A percentile compares a stretch with the other conserved stretches of the same genome.
Conservation (phyloP, 2,329 filamentous ascomycete species). For the Pseudogymnoascus sp. region DNA sequence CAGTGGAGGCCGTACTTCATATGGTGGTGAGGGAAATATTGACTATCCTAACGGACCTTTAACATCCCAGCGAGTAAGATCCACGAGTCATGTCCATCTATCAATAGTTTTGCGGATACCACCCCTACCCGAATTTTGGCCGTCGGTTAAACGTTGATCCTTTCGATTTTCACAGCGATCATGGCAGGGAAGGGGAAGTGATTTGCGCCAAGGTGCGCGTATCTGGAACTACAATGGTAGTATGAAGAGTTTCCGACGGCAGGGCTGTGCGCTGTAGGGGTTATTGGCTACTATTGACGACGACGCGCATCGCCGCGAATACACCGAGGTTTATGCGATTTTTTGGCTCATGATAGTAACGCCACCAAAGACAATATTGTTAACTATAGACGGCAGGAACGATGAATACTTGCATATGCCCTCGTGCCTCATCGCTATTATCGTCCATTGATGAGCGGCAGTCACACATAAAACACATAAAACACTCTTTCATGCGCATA, state of each 20-base stretch:
- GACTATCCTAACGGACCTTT: neutral
- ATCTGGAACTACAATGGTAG: neutral
- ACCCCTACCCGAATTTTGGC: neutral
- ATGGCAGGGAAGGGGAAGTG: neutral
- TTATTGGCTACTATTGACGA: neutral
- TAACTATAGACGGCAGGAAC: neutral
- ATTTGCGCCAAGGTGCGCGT: conserved; percentile 4
- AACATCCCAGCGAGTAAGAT: neutral
- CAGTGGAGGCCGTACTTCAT: neutral
- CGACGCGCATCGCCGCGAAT: neutral
- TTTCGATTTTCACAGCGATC: neutral
- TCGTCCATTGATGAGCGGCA: neutral
- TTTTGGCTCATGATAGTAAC: neutral
- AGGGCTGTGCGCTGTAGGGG: neutral
- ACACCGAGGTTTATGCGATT: neutral
- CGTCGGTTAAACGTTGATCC: neutral
- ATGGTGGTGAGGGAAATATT: neutral
- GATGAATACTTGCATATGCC: neutral
- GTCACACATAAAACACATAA: conserved; percentile 1
- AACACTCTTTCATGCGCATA: conserved; percentile 1
- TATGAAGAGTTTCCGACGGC: neutral
- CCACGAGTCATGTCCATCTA: conserved; percentile 1
- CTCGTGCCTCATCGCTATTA: neutral
- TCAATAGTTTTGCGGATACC: neutral
- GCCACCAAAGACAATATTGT: neutral